A percentile compares a stretch with the other conserved stretches of the same genome.
phyloP scores from a whole-genome alignment of 2,329 filamentous ascomycete species.

The Apiospora koreana region DNA sequence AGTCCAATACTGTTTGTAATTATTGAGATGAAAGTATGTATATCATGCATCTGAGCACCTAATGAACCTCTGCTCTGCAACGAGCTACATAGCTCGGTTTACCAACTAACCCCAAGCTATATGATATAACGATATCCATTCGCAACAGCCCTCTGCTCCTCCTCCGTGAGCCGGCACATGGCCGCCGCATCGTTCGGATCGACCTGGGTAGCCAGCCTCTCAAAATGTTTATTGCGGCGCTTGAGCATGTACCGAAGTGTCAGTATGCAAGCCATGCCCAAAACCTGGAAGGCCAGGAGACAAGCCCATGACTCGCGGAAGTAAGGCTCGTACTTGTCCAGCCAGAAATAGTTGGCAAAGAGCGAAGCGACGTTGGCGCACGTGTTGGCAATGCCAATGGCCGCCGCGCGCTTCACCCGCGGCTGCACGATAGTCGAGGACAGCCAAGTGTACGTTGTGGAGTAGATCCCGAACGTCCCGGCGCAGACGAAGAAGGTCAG shows the following conservation, averaged over 20 bases:
- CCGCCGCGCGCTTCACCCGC: conserved; percentile 47
- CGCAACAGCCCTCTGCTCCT: neutral
- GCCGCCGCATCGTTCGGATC: neutral
- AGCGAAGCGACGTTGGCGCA: conserved; percentile 38
- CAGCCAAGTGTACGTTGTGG: conserved; percentile 45
- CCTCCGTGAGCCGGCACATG: neutral
- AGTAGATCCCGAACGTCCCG: conserved; percentile 42
- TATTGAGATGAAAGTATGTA: too few species aligned
- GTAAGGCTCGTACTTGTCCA: conserved; percentile 31
- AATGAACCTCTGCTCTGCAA: neutral
- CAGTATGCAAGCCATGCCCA: conserved; percentile 2
- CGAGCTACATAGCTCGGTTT: neutral
- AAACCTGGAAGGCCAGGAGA: conserved; percentile 26
- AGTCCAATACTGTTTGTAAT: neutral
- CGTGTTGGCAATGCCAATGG: conserved; percentile 38
- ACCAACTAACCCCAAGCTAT: neutral
- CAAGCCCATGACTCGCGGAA: conserved; percentile 34
- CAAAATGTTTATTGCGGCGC: neutral
- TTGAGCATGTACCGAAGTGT: neutral
- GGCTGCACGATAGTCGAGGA: conserved; percentile 43
- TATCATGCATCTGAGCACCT: too few species aligned
- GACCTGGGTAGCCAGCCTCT: neutral
- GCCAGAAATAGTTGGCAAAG: conserved; percentile 41
- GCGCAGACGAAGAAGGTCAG: conserved; percentile 26
- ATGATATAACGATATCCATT: neutral